Evolutionary conservation across 306 rosid species (phyloP).

Genomic region (Quercus robur): DNA sequence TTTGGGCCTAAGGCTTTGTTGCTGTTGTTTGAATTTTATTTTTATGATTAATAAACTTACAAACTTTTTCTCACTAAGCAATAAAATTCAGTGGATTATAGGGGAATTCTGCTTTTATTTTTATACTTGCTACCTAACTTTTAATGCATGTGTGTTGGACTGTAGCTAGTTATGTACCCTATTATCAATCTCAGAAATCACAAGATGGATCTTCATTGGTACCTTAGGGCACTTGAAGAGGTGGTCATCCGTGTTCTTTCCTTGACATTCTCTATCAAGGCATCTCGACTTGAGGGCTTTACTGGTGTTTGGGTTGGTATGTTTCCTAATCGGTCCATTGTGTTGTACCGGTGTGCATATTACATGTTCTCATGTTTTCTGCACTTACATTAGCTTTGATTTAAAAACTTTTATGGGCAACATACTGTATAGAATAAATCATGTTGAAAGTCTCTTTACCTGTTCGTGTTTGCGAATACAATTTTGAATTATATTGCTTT

Average conservation of each 20-base stretch:
- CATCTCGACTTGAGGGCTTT: slow-evolving; percentile 67
- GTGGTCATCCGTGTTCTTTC: slow-evolving; percentile 72
- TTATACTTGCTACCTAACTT: not conserved
- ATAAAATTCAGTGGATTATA: not conserved
- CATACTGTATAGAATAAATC: not conserved
- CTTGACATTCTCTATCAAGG: slow-evolving; percentile 68
- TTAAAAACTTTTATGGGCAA: not conserved
- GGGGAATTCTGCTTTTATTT: not conserved
- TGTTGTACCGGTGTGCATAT: not conserved
- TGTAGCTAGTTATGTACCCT: slow-evolving; percentile 85
- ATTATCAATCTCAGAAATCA: slow-evolving; percentile 78
- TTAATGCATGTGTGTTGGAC: slow-evolving; percentile 6
- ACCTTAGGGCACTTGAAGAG: slow-evolving; percentile 87
- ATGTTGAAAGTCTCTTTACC: too few relatives aligned
- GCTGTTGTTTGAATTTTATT: too few relatives aligned
- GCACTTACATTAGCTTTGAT: not conserved
- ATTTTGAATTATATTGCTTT: not conserved
- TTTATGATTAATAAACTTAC: too few relatives aligned
- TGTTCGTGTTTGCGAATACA: not conserved
- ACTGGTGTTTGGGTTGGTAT: slow-evolving; percentile 96
- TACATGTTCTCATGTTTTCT: not conserved
- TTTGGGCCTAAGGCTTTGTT: too few relatives aligned
- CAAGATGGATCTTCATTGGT: slow-evolving; percentile 88
- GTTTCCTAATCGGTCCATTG: not conserved
- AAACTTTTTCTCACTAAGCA: not conserved